Percentiles rank a stretch among this genome's conserved stretches.
These are phyloP conservation scores for Heliamphora pulchella DNA, from an alignment of 179 eudicot genomes.

Conservation along the genomic window DNA sequence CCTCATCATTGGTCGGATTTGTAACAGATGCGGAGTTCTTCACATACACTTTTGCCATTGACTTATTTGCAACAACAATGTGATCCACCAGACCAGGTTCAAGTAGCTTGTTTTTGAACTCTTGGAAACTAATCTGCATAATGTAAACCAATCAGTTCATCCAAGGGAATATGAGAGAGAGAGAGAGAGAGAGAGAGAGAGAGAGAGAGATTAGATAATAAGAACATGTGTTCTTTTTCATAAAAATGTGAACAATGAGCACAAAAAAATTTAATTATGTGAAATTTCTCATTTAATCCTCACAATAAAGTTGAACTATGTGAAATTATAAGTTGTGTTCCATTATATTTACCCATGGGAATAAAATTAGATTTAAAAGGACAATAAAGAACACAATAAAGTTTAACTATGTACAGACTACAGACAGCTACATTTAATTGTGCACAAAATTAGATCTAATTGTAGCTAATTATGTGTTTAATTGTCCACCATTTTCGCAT, in stretches of 20 bases:
- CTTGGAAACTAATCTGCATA: constrained; percentile 75
- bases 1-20: constrained; percentile 28
- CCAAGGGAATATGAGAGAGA: not conserved
- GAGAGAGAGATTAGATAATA: not conserved
- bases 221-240: not conserved
- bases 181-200: not conserved
- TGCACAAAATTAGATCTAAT: too few relatives aligned
- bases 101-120: constrained; percentile 63
- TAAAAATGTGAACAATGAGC: not conserved
- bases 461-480: too few relatives aligned
- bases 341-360: too few relatives aligned
- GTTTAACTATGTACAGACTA: too few relatives aligned
- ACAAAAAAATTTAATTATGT: too few relatives aligned
- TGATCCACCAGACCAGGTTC: constrained; percentile 71
- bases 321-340: too few relatives aligned
- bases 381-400: too few relatives aligned
- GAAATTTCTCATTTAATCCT: too few relatives aligned
- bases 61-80: constrained; percentile 52
- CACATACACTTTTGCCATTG: constrained; percentile 66
- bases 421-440: too few relatives aligned
- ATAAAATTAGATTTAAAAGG: too few relatives aligned
- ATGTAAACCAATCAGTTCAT: constrained; percentile 8
- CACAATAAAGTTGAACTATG: too few relatives aligned
- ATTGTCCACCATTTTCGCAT: too few relatives aligned
- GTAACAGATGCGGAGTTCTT: constrained; percentile 36